Evolutionary conservation across 2,329 filamentous ascomycete species (phyloP).

Genomic region (Bisporella sp.): DNA sequence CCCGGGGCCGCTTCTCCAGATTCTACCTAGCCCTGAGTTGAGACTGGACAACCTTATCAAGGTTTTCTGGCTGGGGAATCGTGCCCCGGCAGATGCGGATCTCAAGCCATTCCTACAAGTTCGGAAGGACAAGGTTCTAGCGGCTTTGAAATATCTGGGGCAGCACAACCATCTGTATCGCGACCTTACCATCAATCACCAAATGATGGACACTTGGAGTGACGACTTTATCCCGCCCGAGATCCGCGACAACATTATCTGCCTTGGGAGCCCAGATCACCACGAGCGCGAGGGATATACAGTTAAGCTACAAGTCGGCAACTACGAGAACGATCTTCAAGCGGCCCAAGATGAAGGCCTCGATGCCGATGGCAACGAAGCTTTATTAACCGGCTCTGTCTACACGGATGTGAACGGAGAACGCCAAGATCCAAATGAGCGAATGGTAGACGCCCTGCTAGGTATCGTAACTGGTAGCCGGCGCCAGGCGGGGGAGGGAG

Average conservation of each 20-base stretch:
- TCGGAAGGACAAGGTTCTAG: not conserved
- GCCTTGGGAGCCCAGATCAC: not conserved
- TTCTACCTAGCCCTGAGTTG: not conserved
- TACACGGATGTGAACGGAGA: no score
- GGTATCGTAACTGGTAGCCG: not conserved
- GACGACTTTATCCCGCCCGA: not conserved
- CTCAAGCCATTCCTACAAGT: not conserved
- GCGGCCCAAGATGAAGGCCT: not conserved
- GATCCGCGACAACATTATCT: not conserved
- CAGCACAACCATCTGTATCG: not conserved
- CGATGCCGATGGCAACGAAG: not conserved
- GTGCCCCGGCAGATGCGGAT: not conserved
- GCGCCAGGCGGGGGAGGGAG: not conserved
- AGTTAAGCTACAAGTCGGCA: not conserved
- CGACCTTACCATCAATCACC: not conserved
- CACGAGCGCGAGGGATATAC: not conserved
- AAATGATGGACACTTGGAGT: not conserved
- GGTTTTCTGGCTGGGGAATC: not conserved
- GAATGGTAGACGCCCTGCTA: not conserved
- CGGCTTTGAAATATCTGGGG: not conserved
- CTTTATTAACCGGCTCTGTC: not conserved
- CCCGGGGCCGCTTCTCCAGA: not conserved
- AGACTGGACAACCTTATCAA: not conserved
- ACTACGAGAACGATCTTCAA: not conserved
- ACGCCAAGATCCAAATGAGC: no score